Evolutionary conservation across 352 stramenopile species (phyloP).

Genomic region (Pythium myriotylum): DNA sequence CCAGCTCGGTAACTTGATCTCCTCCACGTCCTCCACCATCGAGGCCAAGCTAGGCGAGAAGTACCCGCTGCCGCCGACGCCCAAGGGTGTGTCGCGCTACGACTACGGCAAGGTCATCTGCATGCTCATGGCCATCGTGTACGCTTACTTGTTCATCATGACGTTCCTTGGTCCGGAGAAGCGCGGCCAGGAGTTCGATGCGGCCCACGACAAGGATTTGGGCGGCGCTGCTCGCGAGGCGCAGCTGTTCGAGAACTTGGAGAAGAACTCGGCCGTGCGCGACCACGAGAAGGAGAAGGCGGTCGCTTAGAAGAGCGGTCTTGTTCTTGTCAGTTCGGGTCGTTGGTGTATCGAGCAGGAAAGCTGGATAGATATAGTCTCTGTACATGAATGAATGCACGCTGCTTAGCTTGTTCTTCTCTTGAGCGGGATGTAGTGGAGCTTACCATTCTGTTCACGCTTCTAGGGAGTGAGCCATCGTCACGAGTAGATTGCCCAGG

Average conservation of each 20-base stretch:
- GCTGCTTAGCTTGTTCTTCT: no score
- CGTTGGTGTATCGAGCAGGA: no score
- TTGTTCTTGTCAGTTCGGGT: neutral
- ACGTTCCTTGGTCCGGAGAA: slow-evolving; percentile 46
- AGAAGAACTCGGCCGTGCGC: slow-evolving; percentile 9
- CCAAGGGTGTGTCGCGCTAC: slow-evolving; percentile 37
- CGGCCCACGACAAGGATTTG: slow-evolving; percentile 28
- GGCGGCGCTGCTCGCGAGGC: slow-evolving; percentile 5
- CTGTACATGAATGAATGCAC: no score
- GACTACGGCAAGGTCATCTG: slow-evolving; percentile 58
- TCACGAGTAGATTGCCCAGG: no score
- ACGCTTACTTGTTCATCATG: slow-evolving; percentile 43
- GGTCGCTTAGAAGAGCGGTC: neutral
- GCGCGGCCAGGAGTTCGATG: slow-evolving; percentile 53
- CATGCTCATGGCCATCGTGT: slow-evolving; percentile 47
- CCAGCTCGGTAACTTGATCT: slow-evolving; percentile 56
- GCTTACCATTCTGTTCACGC: no score
- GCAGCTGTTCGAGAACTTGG: neutral
- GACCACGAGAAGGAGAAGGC: slow-evolving; percentile 11
- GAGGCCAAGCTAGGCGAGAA: slow-evolving; percentile 45
- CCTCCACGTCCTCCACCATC: slow-evolving; percentile 51
- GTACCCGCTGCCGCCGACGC: slow-evolving; percentile 39
- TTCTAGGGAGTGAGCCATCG: no score
- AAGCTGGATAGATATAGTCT: no score
- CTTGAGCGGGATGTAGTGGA: no score